Conservation (phyloP, 2,329 filamentous ascomycete species). For the Hymenoscyphus infarciens region DNA sequence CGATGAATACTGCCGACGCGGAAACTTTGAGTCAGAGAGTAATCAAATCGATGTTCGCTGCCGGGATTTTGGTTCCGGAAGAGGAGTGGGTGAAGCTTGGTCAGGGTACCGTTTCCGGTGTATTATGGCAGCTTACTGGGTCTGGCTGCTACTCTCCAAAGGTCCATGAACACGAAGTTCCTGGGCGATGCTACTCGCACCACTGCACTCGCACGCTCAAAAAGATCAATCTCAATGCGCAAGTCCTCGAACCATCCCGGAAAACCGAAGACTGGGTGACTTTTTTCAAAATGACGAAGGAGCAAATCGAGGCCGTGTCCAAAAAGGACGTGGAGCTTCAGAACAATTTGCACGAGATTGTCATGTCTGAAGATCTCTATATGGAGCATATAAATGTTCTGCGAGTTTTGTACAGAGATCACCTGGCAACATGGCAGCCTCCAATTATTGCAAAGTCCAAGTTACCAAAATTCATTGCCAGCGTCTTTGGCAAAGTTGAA, state of each 20-base stretch:
- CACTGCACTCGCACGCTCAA: conserved; percentile 92
- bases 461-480: conserved; percentile 72
- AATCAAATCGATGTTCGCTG: conserved; percentile 73
- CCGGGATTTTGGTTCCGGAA: conserved; percentile 75
- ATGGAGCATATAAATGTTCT: conserved; percentile 88
- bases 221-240: conserved; percentile 82
- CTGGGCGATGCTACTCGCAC: conserved; percentile 84
- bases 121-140: conserved; percentile 89
- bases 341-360: conserved; percentile 92
- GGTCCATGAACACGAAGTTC: conserved; percentile 62
- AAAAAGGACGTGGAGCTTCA: conserved; percentile 91
- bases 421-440: conserved; percentile 67
- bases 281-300: conserved; percentile 80
- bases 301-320: conserved; percentile 64
- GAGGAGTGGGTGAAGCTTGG: conserved; percentile 99
- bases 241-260: conserved; percentile 65
- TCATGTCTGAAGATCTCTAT: conserved; percentile 87
- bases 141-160: conserved; percentile 86
- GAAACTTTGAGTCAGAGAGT: conserved; percentile 79
- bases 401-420: conserved; percentile 79
- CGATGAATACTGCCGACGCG: conserved; percentile 97
- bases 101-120: conserved; percentile 74
- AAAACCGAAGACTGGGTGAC: conserved; percentile 77
- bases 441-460: conserved; percentile 77
- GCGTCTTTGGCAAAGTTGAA: conserved; percentile 90